These are phyloP conservation scores for Pseudogymnoascus sp. DNA, from an alignment of 2,329 filamentous ascomycete genomes.

Conservation along the genomic window DNA sequence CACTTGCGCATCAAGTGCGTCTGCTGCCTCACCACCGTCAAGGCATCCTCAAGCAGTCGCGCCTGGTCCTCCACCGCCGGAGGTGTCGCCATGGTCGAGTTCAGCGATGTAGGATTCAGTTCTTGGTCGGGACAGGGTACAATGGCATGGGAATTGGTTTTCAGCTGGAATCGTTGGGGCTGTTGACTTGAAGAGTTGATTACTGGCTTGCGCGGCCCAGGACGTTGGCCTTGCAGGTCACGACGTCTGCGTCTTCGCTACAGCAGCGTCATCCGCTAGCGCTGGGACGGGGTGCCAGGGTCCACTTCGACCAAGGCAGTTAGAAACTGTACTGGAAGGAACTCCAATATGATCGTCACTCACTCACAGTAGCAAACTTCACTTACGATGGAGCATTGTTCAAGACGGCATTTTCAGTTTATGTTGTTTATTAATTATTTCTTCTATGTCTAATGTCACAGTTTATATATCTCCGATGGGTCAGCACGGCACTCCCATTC, in stretches of 20 bases:
- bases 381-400: neutral
- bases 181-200: neutral
- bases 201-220: conserved; percentile 5
- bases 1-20: conserved; percentile 96
- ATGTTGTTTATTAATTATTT: conserved; percentile 1
- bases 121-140: neutral
- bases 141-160: neutral
- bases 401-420: neutral
- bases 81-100: conserved; percentile 42
- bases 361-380: neutral
- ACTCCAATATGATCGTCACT: conserved; percentile 1
- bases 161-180: neutral
- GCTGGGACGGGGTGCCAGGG: neutral
- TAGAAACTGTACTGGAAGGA: neutral
- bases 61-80: conserved; percentile 71
- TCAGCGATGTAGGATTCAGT: conserved; percentile 2
- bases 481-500: neutral
- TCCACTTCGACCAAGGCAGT: neutral
- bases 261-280: conserved; percentile 7
- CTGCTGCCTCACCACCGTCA: conserved; percentile 94
- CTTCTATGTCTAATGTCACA: neutral
- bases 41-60: conserved; percentile 91
- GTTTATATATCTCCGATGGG: neutral
- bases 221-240: conserved; percentile 7
- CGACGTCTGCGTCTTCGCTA: conserved; percentile 7